These are phyloP conservation scores for Erodium moschatum DNA, from an alignment of 441 rosid genomes.

Conservation along the genomic window DNA sequence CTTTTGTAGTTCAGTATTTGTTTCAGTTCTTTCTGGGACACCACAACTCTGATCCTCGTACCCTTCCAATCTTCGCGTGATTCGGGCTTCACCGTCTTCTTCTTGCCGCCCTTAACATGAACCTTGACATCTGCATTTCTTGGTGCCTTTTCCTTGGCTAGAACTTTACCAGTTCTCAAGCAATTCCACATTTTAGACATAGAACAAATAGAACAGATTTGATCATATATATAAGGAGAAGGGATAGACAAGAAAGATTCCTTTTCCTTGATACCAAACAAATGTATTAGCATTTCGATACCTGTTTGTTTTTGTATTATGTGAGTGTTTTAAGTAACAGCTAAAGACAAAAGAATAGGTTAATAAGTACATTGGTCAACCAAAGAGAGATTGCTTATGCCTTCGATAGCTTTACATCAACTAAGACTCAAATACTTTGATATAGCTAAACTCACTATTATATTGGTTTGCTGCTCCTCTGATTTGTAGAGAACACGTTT, in stretches of 20 bases:
- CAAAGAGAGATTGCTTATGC: not conserved
- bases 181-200: not conserved
- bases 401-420: not conserved
- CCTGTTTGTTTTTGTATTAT: not conserved
- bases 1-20: constrained; percentile 30
- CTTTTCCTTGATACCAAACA: not conserved
- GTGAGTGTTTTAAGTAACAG: not conserved
- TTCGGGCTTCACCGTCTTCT: not conserved
- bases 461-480: no score
- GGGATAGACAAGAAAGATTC: not conserved
- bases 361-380: not conserved
- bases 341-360: not conserved
- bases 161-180: not conserved
- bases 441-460: no score
- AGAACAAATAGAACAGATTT: not conserved
- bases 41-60: not conserved
- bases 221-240: not conserved
- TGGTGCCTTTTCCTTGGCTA: not conserved
- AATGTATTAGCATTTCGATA: not conserved
- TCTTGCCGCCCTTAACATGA: not conserved
- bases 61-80: not conserved
- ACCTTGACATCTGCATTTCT: not conserved
- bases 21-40: constrained; percentile 21
- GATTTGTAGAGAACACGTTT: no score
- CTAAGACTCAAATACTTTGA: not conserved